A percentile compares a stretch with the other conserved stretches of the same genome.
Conservation (phyloP, 805 yeast genomes). For the Candida morakotiae region DNA sequence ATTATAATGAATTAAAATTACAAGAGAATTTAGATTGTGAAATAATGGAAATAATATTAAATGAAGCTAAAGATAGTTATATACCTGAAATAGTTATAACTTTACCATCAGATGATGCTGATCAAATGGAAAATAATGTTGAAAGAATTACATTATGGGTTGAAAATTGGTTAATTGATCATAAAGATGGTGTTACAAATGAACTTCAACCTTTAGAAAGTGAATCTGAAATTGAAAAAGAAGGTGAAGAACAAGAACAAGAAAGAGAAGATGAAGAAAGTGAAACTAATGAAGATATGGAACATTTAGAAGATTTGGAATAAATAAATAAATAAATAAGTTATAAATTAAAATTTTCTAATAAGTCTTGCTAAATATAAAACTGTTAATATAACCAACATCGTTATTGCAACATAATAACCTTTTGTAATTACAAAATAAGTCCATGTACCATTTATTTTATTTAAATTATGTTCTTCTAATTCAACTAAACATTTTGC, state of each 20-base stretch:
- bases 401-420: slow-evolving; percentile 37
- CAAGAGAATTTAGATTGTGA: slow-evolving; percentile 94
- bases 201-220: slow-evolving; percentile 15
- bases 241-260: slow-evolving; percentile 9
- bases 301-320: slow-evolving; percentile 6
- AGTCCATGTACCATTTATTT: slow-evolving; percentile 51
- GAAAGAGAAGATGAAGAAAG: slow-evolving; percentile 4
- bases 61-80: slow-evolving; percentile 84
- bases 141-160: slow-evolving; percentile 74
- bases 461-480: slow-evolving; percentile 58
- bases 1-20: slow-evolving; percentile 75
- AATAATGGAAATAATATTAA: slow-evolving; percentile 86
- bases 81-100: slow-evolving; percentile 79
- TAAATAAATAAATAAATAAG: not conserved
- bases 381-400: slow-evolving; percentile 28
- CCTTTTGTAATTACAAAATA: slow-evolving; percentile 53
- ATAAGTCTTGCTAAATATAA: slow-evolving; percentile 31
- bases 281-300: slow-evolving; percentile 5
- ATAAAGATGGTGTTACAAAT: slow-evolving; percentile 29
- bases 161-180: slow-evolving; percentile 65
- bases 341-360: slow-evolving; percentile 11
- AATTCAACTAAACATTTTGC: slow-evolving; percentile 60
- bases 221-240: slow-evolving; percentile 12
- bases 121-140: slow-evolving; percentile 79
- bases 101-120: slow-evolving; percentile 65